phyloP scores from a whole-genome alignment of 495 filamentous ascomycete species.

The Penicillium atrosanguineum region DNA sequence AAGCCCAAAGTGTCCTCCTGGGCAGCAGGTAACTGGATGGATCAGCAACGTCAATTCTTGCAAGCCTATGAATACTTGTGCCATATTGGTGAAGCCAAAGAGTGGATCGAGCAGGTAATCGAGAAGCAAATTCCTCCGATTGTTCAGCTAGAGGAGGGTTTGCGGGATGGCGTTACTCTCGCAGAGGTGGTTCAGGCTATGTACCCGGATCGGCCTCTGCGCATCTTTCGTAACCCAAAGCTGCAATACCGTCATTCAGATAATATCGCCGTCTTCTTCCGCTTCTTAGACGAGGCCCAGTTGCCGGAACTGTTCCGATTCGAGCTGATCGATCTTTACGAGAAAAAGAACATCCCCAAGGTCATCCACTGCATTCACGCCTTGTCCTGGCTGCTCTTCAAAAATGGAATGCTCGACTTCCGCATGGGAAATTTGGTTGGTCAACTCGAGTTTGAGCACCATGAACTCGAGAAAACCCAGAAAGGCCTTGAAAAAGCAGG shows the following conservation, averaged over 20 bases:
- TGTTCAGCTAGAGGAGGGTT: conserved; percentile 90
- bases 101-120: conserved; percentile 97
- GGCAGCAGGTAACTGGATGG: conserved; percentile 95
- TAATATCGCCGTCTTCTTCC: conserved; percentile 93
- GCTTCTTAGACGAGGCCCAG: conserved; percentile 88
- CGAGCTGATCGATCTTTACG: conserved; percentile 96
- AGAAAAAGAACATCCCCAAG: conserved; percentile 99
- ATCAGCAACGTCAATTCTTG: conserved; percentile 92
- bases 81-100: conserved; percentile 98
- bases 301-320: conserved; percentile 98
- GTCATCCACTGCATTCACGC: conserved; percentile 99
- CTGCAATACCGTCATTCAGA: conserved; percentile 96
- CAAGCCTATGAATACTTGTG: conserved; percentile 99
- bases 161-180: conserved; percentile 90
- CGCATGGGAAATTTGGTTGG: conserved; percentile 98
- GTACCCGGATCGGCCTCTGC: conserved; percentile 66
- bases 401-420: conserved; percentile 91
- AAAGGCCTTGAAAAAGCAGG: conserved; percentile 95
- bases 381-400: conserved; percentile 89
- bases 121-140: conserved; percentile 87
- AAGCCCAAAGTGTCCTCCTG: conserved; percentile 61
- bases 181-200: conserved; percentile 95
- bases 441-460: conserved; percentile 94
- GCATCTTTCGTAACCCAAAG: conserved; percentile 80
- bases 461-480: conserved; percentile 94